A percentile compares a stretch with the other conserved stretches of the same genome.
These are phyloP conservation scores for Tulasnella sp. DNA, from an alignment of 768 basidiomycete genomes.

Conservation along the genomic window DNA sequence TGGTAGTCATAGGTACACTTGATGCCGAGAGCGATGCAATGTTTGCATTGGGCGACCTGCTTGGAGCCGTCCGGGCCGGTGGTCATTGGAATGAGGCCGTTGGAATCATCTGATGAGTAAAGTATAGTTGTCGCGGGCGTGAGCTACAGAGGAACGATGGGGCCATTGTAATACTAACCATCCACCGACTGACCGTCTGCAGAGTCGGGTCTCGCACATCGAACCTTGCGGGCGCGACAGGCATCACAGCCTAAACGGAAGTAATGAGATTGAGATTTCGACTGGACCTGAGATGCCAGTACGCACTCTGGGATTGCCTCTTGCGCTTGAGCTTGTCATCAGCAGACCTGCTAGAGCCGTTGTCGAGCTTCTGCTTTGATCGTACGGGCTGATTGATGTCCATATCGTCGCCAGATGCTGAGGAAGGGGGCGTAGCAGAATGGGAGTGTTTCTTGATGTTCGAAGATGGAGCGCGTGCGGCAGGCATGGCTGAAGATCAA, in stretches of 20 bases:
- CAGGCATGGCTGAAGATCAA: conserved; percentile 6
- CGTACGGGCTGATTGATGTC: not conserved
- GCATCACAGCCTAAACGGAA: conserved; percentile 61
- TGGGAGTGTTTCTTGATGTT: conserved; percentile 12
- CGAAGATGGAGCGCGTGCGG: conserved; percentile 6
- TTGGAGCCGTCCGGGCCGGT: conserved; percentile 11
- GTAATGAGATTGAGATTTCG: not conserved
- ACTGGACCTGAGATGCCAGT: not conserved
- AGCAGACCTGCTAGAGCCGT: not conserved
- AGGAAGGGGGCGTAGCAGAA: conserved; percentile 14
- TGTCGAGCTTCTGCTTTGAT: not conserved
- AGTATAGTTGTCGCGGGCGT: not conserved
- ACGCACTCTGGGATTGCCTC: conserved; percentile 78
- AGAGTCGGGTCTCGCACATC: conserved; percentile 63
- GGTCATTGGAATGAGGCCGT: conserved; percentile 14
- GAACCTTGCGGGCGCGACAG: conserved; percentile 76
- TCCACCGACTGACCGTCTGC: conserved; percentile 38
- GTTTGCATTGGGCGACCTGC: conserved; percentile 65
- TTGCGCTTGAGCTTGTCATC: conserved; percentile 68
- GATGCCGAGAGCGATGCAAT: conserved; percentile 71
- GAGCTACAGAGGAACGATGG: not conserved
- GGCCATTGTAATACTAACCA: not conserved
- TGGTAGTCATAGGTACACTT: conserved; percentile 87
- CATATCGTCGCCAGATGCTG: conserved; percentile 13
- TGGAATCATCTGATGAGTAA: not conserved